phyloP scores from a whole-genome alignment of 2,329 filamentous ascomycete genomes.

The Mycocentrospora acerina region DNA sequence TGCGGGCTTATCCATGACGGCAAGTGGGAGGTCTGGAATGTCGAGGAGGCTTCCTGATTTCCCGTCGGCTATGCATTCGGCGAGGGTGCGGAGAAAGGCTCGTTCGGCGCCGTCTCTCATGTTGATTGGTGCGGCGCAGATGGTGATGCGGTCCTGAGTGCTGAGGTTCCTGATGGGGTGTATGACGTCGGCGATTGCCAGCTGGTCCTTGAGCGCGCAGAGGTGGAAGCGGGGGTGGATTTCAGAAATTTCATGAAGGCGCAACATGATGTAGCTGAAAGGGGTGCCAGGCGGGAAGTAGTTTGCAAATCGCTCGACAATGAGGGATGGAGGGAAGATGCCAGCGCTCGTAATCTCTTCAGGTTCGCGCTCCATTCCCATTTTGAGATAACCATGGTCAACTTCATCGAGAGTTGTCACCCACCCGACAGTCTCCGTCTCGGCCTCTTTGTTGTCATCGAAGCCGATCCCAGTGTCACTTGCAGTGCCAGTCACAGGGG shows the following conservation, averaged over 20 bases:
- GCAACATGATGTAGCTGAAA: conserved; percentile 78
- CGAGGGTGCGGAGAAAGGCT: conserved; percentile 63
- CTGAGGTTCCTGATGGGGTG: conserved; percentile 68
- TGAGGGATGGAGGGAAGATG: conserved; percentile 68
- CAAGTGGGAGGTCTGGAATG: conserved; percentile 69
- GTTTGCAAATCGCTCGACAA: conserved; percentile 73
- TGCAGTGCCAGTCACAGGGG: conserved; percentile 3
- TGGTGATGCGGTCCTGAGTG: conserved; percentile 71
- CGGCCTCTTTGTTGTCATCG: conserved; percentile 17
- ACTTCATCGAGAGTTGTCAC: conserved; percentile 76
- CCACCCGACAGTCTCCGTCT: conserved; percentile 57
- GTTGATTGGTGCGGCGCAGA: conserved; percentile 70
- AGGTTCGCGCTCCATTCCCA: conserved; percentile 65
- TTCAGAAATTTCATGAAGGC: conserved; percentile 68
- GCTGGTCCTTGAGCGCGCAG: conserved; percentile 62
- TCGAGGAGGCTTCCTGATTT: conserved; percentile 69
- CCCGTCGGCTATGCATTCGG: conserved; percentile 68
- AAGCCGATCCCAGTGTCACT: conserved; percentile 17
- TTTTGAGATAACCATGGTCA: conserved; percentile 65
- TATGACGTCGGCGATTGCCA: conserved; percentile 72
- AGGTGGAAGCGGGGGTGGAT: conserved; percentile 70
- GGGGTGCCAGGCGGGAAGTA: conserved; percentile 82
- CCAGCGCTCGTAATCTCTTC: conserved; percentile 70
- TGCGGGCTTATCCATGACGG: conserved; percentile 64
- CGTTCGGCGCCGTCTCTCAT: conserved; percentile 52